Base-by-base conservation (phyloP, 1,139 yeast genomes). In the Yamadazyma spencermartinsiae region DNA sequence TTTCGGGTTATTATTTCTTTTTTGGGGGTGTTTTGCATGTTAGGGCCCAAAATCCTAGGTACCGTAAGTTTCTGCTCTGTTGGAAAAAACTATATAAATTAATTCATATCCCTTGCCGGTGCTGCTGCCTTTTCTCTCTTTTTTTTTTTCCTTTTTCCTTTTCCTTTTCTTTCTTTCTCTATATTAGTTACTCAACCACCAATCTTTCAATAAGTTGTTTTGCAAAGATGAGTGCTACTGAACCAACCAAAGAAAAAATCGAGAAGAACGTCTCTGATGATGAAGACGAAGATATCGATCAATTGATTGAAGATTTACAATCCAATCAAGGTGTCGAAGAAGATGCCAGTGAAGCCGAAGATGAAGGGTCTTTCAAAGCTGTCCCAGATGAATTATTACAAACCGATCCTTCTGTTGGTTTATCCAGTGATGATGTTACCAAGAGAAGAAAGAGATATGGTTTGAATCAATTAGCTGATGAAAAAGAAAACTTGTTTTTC, bases 391-490 rank as follows among this genome's bases (percentile, higher is more conserved):
- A 86, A 60, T 72, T 86, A 53, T 76, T 89, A 58, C 86, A 87
- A 66, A 90, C 98, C 45, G 92, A 86, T 72, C 90, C 92, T 38
- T 61, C 83, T 39, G 63, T 65, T 55, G 97, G 98, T 79, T 79
- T 90, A 58, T 67, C 86, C 46, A 68, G 80, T 46, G 95, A 86
- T 38, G 96, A 90, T 63, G 96, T 87, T 47, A 49, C 67, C 58
- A 83, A 77, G 67, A 84, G 97, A 79, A 80, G 95, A 73, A 89
- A 87, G 86, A 87, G 85, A 79, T 90, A 72, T 62, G 98, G 97
- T 76, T 70, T 81, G 56, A 90, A 90, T 72, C 92, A 86, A 73
- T 87, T 90, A 95, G 84, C 90, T 52, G 97, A 90, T 72, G 96
- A 89, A 65, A 72, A 80, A 59, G 96, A 87, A 72, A 86, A 86